These are phyloP conservation scores for Aspergillus hancockii DNA, from an alignment of 495 filamentous ascomycete species.

Conservation along the genomic window DNA sequence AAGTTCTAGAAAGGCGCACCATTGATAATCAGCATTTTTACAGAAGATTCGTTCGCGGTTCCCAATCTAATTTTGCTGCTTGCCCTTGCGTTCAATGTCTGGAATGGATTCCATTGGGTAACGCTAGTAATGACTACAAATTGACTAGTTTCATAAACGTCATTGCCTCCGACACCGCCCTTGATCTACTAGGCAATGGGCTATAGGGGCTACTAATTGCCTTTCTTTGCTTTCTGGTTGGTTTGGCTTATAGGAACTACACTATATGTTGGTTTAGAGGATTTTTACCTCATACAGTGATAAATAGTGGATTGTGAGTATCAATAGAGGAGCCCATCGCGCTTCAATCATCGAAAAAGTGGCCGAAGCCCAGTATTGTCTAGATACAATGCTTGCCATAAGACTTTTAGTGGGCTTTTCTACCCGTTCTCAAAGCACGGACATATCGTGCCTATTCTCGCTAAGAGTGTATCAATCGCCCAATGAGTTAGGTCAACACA, in stretches of 20 bases:
- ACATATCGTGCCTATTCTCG: background rate
- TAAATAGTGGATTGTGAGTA: no score
- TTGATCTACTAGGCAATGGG: background rate
- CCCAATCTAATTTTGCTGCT: no score
- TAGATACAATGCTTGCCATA: no score
- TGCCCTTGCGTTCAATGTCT: background rate
- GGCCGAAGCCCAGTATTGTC: no score
- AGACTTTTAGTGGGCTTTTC: no score
- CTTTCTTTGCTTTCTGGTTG: slow-evolving; percentile 8
- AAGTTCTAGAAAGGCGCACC: slow-evolving; percentile 7
- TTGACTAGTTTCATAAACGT: slow-evolving; percentile 8
- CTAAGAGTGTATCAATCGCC: background rate
- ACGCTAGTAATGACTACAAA: background rate
- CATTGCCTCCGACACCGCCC: slow-evolving; percentile 18
- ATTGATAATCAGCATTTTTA: slow-evolving; percentile 17
- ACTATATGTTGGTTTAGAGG: background rate
- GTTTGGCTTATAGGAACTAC: background rate
- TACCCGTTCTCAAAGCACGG: background rate
- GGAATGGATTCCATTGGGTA: background rate
- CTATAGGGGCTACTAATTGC: slow-evolving; percentile 6
- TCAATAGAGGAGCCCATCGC: no score
- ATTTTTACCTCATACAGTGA: background rate
- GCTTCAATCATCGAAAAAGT: no score
- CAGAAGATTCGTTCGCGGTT: background rate
- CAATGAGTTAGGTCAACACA: no score